Evolutionary conservation across 202 grass and related monocot species (phyloP), one percentile per base, ranked within the genome.

Genomic region (Panicum hallii): DNA sequence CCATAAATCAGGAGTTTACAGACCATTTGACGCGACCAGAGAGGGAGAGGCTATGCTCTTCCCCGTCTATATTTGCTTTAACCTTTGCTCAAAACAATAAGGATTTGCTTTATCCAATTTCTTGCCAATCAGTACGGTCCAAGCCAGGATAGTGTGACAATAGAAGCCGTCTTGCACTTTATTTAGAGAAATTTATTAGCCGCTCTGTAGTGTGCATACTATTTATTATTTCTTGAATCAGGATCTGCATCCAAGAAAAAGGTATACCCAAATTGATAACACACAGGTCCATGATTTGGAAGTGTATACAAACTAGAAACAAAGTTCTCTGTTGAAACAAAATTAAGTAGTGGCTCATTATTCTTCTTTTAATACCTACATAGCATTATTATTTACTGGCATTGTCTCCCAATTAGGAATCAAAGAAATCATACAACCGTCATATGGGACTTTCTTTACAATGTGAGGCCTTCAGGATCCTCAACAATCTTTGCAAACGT

Each of bases 401-500:
- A 85, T 11, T n/a, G 13, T 48, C 43, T 32, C 78, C 79, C 66
- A 89, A 75, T 80, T 75, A 11, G 55, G 14, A 76, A 76, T 61
- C 22, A 67, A 67, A 83, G 71, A 92, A 80, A 46, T 67, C 61
- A 49, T 4, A 63, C 52, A 44, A 67, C 14, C 10, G 7, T 14
- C 8, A 8, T 40, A 68, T 43, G 57, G 26, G 83, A 16, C 20
- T 62, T 9, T 57, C 56, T 68, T 87, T 93, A 99, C 52, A 93
- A 82, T 40, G 97, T 97, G 63, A 94, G 81, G 87, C 67, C 88
- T n/a, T 91, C 87, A 75, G 97, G 97, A 83, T 94, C 86, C 87
- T 97, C 90, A 22, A 91, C 76, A 80, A 96, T 97, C 77, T 97
- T 93, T 83, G 97, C 84, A 83, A 99, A 99, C 26, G 93, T 97